These are phyloP conservation scores for Pterula multifida DNA, from an alignment of 1,284 basidiomycete genomes.

Conservation along the genomic window DNA sequence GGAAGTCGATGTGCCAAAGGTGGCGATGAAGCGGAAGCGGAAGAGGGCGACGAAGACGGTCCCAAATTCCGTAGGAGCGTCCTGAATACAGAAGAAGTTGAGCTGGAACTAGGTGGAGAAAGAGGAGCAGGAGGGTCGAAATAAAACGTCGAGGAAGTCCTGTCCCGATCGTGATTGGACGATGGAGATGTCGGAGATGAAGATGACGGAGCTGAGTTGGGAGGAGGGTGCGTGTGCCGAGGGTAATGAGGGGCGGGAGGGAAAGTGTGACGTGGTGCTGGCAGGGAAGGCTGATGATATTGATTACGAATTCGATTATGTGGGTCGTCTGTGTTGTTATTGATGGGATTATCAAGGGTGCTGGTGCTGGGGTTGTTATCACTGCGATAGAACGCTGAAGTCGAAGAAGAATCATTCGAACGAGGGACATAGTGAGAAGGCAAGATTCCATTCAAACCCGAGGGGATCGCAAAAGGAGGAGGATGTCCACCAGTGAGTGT, in stretches of 20 bases:
- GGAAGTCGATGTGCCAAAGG: too few relatives aligned
- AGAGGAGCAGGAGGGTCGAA: too few relatives aligned
- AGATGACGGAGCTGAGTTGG: background rate
- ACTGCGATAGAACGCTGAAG: background rate
- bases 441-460: background rate
- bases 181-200: background rate
- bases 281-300: background rate
- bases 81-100: too few relatives aligned
- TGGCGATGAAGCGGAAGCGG: too few relatives aligned
- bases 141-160: too few relatives aligned
- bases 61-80: too few relatives aligned
- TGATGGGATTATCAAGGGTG: background rate
- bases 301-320: background rate
- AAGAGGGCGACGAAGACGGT: too few relatives aligned
- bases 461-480: background rate
- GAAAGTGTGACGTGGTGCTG: background rate
- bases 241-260: too few relatives aligned
- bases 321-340: background rate
- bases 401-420: background rate
- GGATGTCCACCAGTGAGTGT: background rate
- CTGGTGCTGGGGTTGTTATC: background rate
- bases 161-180: background rate
- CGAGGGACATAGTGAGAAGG: background rate
- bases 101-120: too few relatives aligned
- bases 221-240: background rate